Evolutionary conservation across 73 alveolate genomes (phyloP).

Genomic region (Paramecium pentaurelia): DNA sequence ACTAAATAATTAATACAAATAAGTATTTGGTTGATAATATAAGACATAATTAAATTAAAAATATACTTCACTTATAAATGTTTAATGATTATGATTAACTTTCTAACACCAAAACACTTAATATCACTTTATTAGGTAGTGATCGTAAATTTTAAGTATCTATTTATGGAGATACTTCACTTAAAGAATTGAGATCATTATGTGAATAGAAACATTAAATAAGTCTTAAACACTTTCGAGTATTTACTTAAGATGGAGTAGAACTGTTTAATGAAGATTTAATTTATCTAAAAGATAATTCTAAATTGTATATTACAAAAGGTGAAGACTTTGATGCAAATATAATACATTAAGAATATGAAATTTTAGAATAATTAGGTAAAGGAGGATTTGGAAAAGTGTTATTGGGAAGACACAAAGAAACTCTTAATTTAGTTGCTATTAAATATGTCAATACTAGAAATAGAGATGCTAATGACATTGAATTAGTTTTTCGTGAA

Average conservation of each 20-base stretch:
- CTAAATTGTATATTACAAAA: not conserved
- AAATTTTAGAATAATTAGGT: constrained; percentile 81
- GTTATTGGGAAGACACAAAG: constrained; percentile 85
- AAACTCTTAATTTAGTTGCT: constrained; percentile 92
- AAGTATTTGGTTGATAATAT: not conserved
- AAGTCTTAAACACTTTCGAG: not conserved
- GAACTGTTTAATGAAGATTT: constrained; percentile 52
- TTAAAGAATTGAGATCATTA: not conserved
- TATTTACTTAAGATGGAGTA: constrained; percentile 52
- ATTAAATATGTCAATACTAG: constrained; percentile 78
- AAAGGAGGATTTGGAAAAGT: constrained; percentile 98
- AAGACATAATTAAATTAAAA: not conserved
- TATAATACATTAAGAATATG: constrained; percentile 46
- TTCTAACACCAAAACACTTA: not conserved
- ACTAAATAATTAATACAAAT: too few species aligned
- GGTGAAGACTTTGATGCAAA: constrained; percentile 46
- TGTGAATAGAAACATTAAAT: not conserved
- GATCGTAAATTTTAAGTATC: not conserved
- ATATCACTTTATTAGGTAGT: not conserved
- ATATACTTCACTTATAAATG: not conserved
- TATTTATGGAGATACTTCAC: not conserved
- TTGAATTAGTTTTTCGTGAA: constrained; percentile 56
- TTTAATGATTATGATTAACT: not conserved
- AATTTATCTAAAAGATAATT: not conserved
- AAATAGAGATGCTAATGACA: constrained; percentile 69